A percentile compares a stretch with the other conserved stretches of the same genome.
Evolutionary conservation across 1,284 basidiomycete genomes (phyloP).

Genomic region (Phlebopus sp.): DNA sequence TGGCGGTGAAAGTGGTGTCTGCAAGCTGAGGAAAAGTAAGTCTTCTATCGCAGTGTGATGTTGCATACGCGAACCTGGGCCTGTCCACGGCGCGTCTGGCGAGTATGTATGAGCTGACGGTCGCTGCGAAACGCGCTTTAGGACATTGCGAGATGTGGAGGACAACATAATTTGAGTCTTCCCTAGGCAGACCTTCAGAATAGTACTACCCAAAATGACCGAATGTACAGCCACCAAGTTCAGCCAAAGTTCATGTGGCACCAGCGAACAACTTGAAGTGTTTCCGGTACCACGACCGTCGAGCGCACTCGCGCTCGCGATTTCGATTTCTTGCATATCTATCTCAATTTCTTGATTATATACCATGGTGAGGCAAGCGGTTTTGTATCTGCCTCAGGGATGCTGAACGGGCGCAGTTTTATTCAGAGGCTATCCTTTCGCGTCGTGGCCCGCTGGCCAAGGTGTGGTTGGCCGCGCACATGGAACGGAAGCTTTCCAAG

Average conservation of each 20-base stretch:
- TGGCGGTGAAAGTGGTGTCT: slow-evolving; percentile 1
- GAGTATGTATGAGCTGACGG: background rate
- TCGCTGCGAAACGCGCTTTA: slow-evolving; percentile 23
- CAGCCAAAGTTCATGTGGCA: no score
- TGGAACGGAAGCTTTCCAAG: slow-evolving; percentile 97
- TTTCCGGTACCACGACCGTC: slow-evolving; percentile 21
- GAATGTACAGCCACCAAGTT: slow-evolving; percentile 17
- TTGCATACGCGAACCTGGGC: background rate
- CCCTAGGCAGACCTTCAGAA: no score
- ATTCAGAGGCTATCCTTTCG: slow-evolving; percentile 90
- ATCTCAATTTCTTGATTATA: slow-evolving; percentile 21
- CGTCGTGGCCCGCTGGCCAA: slow-evolving; percentile 92
- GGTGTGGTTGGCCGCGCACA: slow-evolving; percentile 99
- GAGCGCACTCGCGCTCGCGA: slow-evolving; percentile 18
- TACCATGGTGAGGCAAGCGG: slow-evolving; percentile 25
- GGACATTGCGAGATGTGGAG: slow-evolving; percentile 37
- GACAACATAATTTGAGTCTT: slow-evolving; percentile 33
- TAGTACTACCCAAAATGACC: no score
- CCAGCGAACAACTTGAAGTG: background rate
- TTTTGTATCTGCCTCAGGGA: background rate
- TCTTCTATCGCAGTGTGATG: no score
- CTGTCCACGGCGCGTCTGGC: background rate
- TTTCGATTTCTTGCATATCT: slow-evolving; percentile 19
- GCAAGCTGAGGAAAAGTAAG: background rate
- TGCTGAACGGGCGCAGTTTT: slow-evolving; percentile 55